These are phyloP conservation scores for Withania somnifera DNA, from an alignment of 305 asterid species.

Conservation along the genomic window DNA sequence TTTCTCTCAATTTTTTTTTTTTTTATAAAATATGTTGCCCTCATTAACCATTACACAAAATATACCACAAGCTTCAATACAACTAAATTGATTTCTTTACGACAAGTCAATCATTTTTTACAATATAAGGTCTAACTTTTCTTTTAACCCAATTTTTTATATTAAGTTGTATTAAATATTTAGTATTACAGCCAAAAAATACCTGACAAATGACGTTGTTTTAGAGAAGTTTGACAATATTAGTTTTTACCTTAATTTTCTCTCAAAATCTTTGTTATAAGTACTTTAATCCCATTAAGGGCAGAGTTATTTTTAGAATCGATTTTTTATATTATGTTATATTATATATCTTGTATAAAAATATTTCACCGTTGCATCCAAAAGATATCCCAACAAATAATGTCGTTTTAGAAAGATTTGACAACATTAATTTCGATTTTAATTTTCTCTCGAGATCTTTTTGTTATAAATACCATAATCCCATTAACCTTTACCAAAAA, in stretches of 20 bases:
- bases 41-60: background rate
- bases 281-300: background rate
- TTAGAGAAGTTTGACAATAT: background rate
- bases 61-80: background rate
- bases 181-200: background rate
- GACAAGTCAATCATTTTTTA: too few relatives aligned
- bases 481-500: background rate
- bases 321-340: background rate
- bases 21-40: background rate
- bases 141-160: background rate
- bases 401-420: background rate
- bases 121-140: too few relatives aligned
- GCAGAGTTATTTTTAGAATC: too few relatives aligned
- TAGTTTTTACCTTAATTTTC: conserved; percentile 1
- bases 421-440: background rate
- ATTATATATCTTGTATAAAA: background rate
- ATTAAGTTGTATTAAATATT: too few relatives aligned
- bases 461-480: background rate
- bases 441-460: background rate
- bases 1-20: background rate
- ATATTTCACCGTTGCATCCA: background rate
- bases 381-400: background rate
- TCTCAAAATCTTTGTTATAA: background rate
- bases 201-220: background rate
- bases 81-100: background rate